Evolutionary conservation across 2,329 filamentous ascomycete genomes (phyloP).

Genomic region (Didymella pinodella): DNA sequence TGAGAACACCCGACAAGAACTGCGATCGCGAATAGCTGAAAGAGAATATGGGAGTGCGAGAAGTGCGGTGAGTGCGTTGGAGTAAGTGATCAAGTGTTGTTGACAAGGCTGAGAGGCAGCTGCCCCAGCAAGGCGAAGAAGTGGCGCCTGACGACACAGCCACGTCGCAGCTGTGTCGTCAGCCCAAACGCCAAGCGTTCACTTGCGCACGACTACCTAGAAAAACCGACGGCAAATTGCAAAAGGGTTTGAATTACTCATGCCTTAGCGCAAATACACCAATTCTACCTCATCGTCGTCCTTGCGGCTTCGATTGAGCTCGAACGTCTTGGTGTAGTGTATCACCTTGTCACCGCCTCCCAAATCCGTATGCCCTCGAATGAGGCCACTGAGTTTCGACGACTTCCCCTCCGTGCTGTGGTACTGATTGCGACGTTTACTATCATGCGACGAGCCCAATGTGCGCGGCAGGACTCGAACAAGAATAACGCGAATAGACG

Average conservation of each 20-base stretch:
- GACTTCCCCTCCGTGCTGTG: not conserved
- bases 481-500: constrained; percentile 40
- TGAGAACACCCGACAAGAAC: no score
- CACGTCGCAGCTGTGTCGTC: no score
- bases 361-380: not conserved
- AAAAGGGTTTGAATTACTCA: not conserved
- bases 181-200: no score
- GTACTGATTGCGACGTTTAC: not conserved
- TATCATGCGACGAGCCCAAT: not conserved
- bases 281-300: constrained; percentile 2
- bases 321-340: not conserved
- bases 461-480: not conserved
- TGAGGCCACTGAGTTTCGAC: not conserved
- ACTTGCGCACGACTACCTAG: no score
- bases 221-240: no score
- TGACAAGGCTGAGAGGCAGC: no score
- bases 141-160: no score
- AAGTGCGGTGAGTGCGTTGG: no score
- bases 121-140: no score
- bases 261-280: not conserved
- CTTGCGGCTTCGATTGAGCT: not conserved
- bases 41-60: no score
- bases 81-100: no score
- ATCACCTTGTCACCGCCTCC: not conserved
- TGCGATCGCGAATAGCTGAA: no score